phyloP scores from a whole-genome alignment of 495 filamentous ascomycete genomes.

The Penicillium parvum region DNA sequence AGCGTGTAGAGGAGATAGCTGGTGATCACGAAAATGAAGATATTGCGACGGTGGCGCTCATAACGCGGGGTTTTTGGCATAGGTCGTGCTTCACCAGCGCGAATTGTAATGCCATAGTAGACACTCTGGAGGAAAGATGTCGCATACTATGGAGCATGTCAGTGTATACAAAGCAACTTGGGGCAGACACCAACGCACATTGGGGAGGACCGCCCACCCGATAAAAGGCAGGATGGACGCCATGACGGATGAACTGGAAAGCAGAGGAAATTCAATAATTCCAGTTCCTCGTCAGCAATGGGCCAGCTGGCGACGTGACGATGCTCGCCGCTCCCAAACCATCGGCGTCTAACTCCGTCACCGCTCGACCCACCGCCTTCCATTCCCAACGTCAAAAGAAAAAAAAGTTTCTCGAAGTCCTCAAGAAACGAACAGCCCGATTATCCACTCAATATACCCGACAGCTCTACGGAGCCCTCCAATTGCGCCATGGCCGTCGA shows the following conservation, averaged over 20 bases:
- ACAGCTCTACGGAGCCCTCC: slow-evolving; percentile 19
- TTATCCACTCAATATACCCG: slow-evolving; percentile 8
- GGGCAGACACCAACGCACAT: slow-evolving; percentile 44
- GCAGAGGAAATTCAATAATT: not conserved
- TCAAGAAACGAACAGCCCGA: slow-evolving; percentile 10
- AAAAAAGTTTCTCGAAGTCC: slow-evolving; percentile 34
- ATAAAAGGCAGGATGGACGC: slow-evolving; percentile 63
- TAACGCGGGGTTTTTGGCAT: slow-evolving; percentile 65
- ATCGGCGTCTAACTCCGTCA: slow-evolving; percentile 12
- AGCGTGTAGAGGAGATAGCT: slow-evolving; percentile 88
- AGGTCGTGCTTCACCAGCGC: slow-evolving; percentile 82
- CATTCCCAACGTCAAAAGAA: slow-evolving; percentile 19
- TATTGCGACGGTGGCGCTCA: slow-evolving; percentile 67
- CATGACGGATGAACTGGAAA: slow-evolving; percentile 23
- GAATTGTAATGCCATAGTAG: slow-evolving; percentile 86
- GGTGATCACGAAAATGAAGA: slow-evolving; percentile 75
- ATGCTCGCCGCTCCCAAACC: slow-evolving; percentile 6
- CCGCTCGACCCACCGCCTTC: slow-evolving; percentile 37
- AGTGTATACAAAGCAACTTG: not conserved
- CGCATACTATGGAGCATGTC: slow-evolving; percentile 52
- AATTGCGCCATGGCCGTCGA: slow-evolving; percentile 38
- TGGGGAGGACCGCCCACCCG: slow-evolving; percentile 78
- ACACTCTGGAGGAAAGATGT: slow-evolving; percentile 74
- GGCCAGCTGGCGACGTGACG: slow-evolving; percentile 7
- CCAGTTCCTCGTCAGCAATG: not conserved